Conservation (phyloP, 2,329 filamentous ascomycete species). For the Calonectria henricotiae region DNA sequence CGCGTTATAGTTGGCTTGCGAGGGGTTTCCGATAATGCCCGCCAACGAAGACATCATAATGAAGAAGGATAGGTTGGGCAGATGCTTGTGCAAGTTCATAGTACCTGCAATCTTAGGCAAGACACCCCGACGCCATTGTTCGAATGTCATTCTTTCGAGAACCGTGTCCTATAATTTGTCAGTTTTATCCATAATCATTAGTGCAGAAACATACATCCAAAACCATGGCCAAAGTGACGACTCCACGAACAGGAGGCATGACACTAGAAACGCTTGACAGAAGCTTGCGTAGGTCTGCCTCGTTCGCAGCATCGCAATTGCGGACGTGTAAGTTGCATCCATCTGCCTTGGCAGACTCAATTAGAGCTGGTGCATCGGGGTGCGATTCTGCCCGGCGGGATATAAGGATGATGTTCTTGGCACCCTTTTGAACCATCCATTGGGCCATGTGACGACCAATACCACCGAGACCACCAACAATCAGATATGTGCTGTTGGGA, state of each 20-base stretch:
- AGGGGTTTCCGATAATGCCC: slow-evolving; percentile 55
- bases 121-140: slow-evolving; percentile 49
- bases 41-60: slow-evolving; percentile 57
- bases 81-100: slow-evolving; percentile 51
- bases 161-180: not conserved
- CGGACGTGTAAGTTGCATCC: not conserved
- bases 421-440: slow-evolving; percentile 15
- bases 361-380: not conserved
- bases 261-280: not conserved
- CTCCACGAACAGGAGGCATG: not conserved
- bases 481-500: not conserved
- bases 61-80: slow-evolving; percentile 58
- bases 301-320: not conserved
- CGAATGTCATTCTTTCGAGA: slow-evolving; percentile 20
- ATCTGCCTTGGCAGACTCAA: not conserved
- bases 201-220: slow-evolving; percentile 1
- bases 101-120: slow-evolving; percentile 56
- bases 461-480: slow-evolving; percentile 15
- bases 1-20: slow-evolving; percentile 61
- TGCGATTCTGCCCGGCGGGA: slow-evolving; percentile 14
- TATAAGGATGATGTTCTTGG: not conserved
- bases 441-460: slow-evolving; percentile 13
- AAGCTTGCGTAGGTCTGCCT: not conserved
- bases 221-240: slow-evolving; percentile 8
- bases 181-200: not conserved